Conservation (phyloP, 345 rosid species). For the Lumnitzera racemosa region DNA sequence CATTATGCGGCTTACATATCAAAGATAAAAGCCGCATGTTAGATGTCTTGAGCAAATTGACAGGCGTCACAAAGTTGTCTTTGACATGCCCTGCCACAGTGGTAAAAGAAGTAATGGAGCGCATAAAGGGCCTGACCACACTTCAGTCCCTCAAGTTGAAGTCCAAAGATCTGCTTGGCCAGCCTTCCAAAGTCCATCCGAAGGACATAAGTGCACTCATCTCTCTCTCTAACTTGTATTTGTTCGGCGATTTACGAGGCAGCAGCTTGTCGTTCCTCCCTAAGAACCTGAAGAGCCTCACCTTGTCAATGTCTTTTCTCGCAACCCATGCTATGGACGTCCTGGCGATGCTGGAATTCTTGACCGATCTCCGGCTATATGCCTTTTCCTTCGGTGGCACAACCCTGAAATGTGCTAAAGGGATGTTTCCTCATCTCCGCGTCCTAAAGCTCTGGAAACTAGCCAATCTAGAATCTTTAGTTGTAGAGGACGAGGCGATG, state of each 20-base stretch:
- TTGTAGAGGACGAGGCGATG: conserved; percentile 6
- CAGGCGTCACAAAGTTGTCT: conserved; percentile 14
- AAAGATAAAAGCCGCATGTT: conserved; percentile 4
- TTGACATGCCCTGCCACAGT: conserved; percentile 18
- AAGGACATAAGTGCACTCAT: background rate
- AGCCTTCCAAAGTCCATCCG: conserved; percentile 18
- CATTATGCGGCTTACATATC: conserved; percentile 21
- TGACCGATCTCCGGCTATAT: conserved; percentile 22
- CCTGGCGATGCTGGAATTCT: conserved; percentile 10
- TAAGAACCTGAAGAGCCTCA: conserved; percentile 16
- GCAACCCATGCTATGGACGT: conserved; percentile 13
- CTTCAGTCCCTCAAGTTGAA: conserved; percentile 26
- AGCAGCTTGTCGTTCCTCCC: conserved; percentile 1
- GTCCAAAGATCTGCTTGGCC: conserved; percentile 15
- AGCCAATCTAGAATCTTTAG: conserved; percentile 7
- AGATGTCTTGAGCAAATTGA: conserved; percentile 4
- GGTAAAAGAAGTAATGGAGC: background rate
- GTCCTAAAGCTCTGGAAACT: conserved; percentile 33
- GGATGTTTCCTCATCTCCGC: conserved; percentile 19
- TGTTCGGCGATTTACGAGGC: conserved; percentile 16
- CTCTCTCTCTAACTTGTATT: conserved; percentile 15
- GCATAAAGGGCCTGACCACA: conserved; percentile 2
- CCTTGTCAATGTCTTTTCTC: conserved; percentile 25
- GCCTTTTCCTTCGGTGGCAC: conserved; percentile 15
- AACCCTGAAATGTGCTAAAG: conserved; percentile 1